A percentile compares a stretch with the other conserved stretches of the same genome.
Conservation (phyloP, 1,139 yeast genomes). For the Nadsonia starkeyi-henricii region DNA sequence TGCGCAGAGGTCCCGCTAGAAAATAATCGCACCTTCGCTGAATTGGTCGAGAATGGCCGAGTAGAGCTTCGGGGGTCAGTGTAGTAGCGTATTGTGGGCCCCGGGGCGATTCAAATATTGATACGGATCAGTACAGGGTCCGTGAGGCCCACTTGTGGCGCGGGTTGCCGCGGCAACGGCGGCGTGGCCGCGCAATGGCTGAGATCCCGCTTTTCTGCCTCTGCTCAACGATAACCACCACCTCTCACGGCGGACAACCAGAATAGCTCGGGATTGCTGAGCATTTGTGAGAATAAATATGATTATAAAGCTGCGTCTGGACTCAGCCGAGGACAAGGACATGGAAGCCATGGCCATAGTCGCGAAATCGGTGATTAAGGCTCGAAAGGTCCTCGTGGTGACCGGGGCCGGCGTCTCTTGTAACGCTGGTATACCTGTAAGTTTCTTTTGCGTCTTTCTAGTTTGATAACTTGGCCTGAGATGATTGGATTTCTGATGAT, state of each 20-base stretch:
- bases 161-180: not conserved
- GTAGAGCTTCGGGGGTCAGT: too few species aligned
- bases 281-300: not conserved
- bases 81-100: too few species aligned
- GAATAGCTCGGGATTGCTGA: not conserved
- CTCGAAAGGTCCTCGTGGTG: slow-evolving; percentile 24
- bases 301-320: slow-evolving; percentile 3
- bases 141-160: too few species aligned
- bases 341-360: slow-evolving; percentile 9
- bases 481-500: too few species aligned
- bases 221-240: not conserved
- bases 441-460: slow-evolving; percentile 5
- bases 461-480: too few species aligned
- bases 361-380: slow-evolving; percentile 14
- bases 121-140: not conserved
- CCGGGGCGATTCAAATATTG: not conserved
- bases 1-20: too few species aligned
- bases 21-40: too few species aligned
- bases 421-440: slow-evolving; percentile 78
- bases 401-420: slow-evolving; percentile 96
- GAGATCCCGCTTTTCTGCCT: not conserved
- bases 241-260: not conserved
- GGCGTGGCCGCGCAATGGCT: not conserved
- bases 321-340: slow-evolving; percentile 3
- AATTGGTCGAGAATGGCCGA: too few species aligned